Evolutionary conservation across 495 filamentous ascomycete genomes (phyloP).

Genomic region (Hypomontagnella submonticulosa): DNA sequence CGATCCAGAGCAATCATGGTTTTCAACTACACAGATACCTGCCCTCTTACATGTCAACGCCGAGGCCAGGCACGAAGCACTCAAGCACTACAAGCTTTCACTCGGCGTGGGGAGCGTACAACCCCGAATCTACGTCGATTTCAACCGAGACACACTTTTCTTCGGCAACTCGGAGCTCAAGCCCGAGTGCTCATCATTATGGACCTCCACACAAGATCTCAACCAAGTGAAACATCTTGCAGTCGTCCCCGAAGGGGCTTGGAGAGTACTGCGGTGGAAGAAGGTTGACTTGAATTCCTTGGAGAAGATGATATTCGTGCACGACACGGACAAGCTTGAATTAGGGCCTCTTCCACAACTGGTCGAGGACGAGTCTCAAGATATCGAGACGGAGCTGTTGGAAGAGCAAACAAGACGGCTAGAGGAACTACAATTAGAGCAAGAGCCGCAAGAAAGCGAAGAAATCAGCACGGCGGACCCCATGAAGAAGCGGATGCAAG

Average conservation of each 20-base stretch:
- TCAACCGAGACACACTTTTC: slow-evolving; percentile 48
- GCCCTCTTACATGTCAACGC: slow-evolving; percentile 49
- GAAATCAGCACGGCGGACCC: slow-evolving; percentile 18
- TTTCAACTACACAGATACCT: slow-evolving; percentile 44
- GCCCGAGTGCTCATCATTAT: slow-evolving; percentile 40
- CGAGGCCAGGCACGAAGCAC: slow-evolving; percentile 50
- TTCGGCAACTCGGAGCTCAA: slow-evolving; percentile 43
- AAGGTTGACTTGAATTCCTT: slow-evolving; percentile 39
- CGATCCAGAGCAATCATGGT: slow-evolving; percentile 38
- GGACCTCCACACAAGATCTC: slow-evolving; percentile 38
- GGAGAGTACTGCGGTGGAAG: slow-evolving; percentile 44
- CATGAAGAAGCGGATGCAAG: slow-evolving; percentile 45
- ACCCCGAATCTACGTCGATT: slow-evolving; percentile 51
- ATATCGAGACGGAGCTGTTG: slow-evolving; percentile 24
- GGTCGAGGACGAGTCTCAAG: slow-evolving; percentile 37
- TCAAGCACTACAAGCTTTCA: slow-evolving; percentile 49
- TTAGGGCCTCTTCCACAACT: slow-evolving; percentile 38
- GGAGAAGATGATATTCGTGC: slow-evolving; percentile 45
- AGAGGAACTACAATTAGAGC: slow-evolving; percentile 23
- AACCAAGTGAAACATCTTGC: slow-evolving; percentile 41
- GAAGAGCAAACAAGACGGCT: slow-evolving; percentile 31
- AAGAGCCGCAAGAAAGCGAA: slow-evolving; percentile 20
- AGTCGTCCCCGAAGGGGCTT: slow-evolving; percentile 45
- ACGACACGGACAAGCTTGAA: slow-evolving; percentile 40
- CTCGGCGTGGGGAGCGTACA: slow-evolving; percentile 47